These are phyloP conservation scores for Pluteus cervinus DNA, from an alignment of 768 basidiomycete species.

Conservation along the genomic window DNA sequence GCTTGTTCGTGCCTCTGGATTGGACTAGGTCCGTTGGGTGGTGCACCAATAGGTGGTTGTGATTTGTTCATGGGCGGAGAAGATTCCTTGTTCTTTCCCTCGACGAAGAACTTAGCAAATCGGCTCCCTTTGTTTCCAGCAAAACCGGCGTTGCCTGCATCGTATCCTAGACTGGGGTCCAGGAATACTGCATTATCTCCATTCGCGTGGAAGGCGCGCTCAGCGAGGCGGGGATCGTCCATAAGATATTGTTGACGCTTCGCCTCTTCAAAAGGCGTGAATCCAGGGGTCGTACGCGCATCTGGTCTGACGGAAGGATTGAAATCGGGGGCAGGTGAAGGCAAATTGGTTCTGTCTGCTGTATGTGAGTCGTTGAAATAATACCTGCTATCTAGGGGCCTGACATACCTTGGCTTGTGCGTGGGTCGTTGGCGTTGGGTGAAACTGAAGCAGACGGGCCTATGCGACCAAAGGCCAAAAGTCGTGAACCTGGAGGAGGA, in stretches of 20 bases:
- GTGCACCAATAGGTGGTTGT: constrained; percentile 29
- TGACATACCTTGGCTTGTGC: constrained; percentile 19
- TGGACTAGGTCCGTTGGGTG: constrained; percentile 40
- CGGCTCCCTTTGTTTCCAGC: constrained; percentile 68
- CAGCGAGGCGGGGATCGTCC: constrained; percentile 13
- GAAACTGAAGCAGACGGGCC: constrained; percentile 22
- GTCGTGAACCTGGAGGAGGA: constrained; percentile 44
- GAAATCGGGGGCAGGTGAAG: background rate
- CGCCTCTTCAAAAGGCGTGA: constrained; percentile 57
- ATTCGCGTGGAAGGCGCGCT: constrained; percentile 7
- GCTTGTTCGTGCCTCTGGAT: constrained; percentile 42
- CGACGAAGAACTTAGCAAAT: constrained; percentile 86
- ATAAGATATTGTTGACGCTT: constrained; percentile 17
- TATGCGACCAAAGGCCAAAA: constrained; percentile 39
- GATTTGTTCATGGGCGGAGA: constrained; percentile 27
- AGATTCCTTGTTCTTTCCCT: constrained; percentile 55
- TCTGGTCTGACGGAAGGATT: constrained; percentile 19
- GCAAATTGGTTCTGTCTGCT: too few relatives aligned
- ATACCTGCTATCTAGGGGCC: constrained; percentile 5
- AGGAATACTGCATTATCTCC: too few relatives aligned
- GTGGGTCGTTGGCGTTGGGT: constrained; percentile 11
- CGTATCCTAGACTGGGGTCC: constrained; percentile 10
- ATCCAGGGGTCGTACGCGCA: constrained; percentile 27
- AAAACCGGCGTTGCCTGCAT: constrained; percentile 35
- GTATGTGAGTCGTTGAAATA: background rate